Evolutionary conservation across 1,284 basidiomycete species (phyloP).

Genomic region (Pterulicium gracile): DNA sequence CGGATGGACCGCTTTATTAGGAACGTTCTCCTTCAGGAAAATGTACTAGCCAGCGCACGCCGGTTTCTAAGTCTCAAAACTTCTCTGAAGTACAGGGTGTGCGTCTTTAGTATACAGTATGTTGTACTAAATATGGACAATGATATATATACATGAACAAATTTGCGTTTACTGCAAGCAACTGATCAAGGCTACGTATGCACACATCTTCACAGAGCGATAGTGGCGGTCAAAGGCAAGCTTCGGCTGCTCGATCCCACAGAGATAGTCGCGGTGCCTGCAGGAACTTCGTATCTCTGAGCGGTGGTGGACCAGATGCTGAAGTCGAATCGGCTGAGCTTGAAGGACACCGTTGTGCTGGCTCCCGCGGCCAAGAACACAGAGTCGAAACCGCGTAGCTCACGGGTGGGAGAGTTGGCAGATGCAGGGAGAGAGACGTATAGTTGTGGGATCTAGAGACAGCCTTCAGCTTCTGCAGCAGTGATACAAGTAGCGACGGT

Average conservation of each 20-base stretch:
- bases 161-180: no score
- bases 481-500: constrained; percentile 1
- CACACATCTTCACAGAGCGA: neutral
- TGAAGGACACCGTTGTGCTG: constrained; percentile 27
- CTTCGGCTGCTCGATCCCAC: constrained; percentile 38
- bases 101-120: no score
- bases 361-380: constrained; percentile 29
- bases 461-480: constrained; percentile 3
- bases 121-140: no score
- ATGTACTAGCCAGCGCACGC: no score
- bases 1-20: no score
- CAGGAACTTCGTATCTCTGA: constrained; percentile 35
- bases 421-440: constrained; percentile 35
- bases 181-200: no score
- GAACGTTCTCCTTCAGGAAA: no score
- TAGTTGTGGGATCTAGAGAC: constrained; percentile 34
- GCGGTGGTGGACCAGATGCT: constrained; percentile 30
- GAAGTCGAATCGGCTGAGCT: constrained; percentile 19
- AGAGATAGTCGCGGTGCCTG: constrained; percentile 29
- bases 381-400: constrained; percentile 41
- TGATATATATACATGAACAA: no score
- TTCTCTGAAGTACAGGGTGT: no score
- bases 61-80: no score
- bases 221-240: constrained; percentile 25
- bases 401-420: constrained; percentile 29